Conservation (phyloP, 345 rosid genomes). For the Pistacia vera region DNA sequence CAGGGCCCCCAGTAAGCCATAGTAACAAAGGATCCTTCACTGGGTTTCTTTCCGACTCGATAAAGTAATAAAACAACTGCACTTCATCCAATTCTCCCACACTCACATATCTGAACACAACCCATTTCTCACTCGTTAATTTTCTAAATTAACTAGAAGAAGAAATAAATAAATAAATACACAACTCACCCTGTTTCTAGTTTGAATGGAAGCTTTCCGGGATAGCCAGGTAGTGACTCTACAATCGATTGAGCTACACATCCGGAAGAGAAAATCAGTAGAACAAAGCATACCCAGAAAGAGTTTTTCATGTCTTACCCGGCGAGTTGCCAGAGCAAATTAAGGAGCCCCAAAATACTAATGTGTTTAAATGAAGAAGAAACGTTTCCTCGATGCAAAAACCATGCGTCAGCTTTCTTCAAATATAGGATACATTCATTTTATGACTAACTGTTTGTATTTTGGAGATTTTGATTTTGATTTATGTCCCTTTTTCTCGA, state of each 20-base stretch:
- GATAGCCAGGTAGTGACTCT: conserved; percentile 26
- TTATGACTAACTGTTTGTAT: no score
- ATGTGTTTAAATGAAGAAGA: neutral
- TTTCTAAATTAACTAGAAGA: neutral
- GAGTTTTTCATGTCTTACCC: neutral
- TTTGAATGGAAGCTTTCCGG: conserved; percentile 31
- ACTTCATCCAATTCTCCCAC: conserved; percentile 21
- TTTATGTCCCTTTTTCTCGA: neutral
- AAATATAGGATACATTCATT: no score
- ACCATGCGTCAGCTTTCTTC: no score
- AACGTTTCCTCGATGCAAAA: no score
- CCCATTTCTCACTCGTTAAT: neutral
- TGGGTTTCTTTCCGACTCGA: conserved; percentile 25
- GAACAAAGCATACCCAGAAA: neutral
- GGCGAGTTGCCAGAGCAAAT: neutral
- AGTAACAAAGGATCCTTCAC: conserved; percentile 27
- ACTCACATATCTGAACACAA: conserved; percentile 24
- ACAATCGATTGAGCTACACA: conserved; percentile 1
- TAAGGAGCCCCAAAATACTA: neutral
- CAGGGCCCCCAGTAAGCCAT: conserved; percentile 36
- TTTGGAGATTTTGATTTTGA: no score
- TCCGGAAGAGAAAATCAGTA: neutral
- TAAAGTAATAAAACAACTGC: conserved; percentile 28
- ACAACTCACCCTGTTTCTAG: conserved; percentile 29
- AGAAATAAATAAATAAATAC: neutral